Evolutionary conservation across 768 basidiomycete genomes (phyloP), one percentile per base, ranked within the genome.

Genomic region (Podaxis sp.): DNA sequence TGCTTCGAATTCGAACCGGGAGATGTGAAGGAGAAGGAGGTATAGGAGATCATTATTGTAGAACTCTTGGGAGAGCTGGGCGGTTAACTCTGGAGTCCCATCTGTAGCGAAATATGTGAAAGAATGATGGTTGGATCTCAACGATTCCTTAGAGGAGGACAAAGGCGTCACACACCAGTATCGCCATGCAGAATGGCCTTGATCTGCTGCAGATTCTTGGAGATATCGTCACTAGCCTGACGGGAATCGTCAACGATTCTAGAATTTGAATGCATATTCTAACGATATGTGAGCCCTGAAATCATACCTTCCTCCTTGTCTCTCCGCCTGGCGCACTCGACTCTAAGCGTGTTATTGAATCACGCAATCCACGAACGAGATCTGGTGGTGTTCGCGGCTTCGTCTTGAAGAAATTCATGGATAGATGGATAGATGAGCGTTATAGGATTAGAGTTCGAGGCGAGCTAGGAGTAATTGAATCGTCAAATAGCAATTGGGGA

Each of bases 361-460:
- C 95, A 36, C 88, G 83, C 53, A 96, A 80, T 54, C 88, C 84
- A 50, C 89, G 85, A 36, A 96, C 91, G 66, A 96, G 84, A 71
- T 97, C 95, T 52, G 92, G 87, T 7, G 95, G 95, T 37, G 91
- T 90, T 71, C 92, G 82, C 49, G 85, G 88, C 73, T 93, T 96
- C 22, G 91, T 87, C 80, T 93, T 95, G 87, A 96, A 96, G 81
- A 96, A 96, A 77, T 96, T 96, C 95, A 96, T 96, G 50, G 10
- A n/a, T 20, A 46, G 24, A 49, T 48, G 12, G 33, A 33, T 6
- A 44, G 40, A 48, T 40, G 37, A 30, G 46, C 20, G 63, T 54
- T 65, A 65, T 58, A 62, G 38, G 37, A 64, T 36, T 26, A 60
- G 12, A 58, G 49, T 57, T 61, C 15, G 55, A 24, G 59, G 59